Evolutionary conservation across 257 asterid species (phyloP).

Genomic region (Capsicum pubescens): DNA sequence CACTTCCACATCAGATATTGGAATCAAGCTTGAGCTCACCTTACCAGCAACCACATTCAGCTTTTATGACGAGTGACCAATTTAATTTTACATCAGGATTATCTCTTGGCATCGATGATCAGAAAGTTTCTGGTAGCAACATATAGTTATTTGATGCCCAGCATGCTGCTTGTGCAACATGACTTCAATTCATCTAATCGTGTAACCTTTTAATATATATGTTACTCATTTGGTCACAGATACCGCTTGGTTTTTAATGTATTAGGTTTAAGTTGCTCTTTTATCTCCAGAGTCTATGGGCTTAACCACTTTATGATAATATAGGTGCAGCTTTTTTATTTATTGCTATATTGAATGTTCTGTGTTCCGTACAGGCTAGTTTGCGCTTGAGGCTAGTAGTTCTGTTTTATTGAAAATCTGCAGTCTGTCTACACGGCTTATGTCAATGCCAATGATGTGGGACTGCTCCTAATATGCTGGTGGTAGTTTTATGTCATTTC

Average conservation of each 20-base stretch:
- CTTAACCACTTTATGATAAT: background rate
- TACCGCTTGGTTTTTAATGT: background rate
- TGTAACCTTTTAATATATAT: constrained; percentile 5
- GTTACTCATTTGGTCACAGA: constrained; percentile 8
- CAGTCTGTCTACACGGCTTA: background rate
- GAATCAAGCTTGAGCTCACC: constrained; percentile 59
- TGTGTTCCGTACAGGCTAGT: background rate
- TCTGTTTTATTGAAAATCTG: too few species aligned
- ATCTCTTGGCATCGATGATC: constrained; percentile 39
- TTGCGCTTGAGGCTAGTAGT: background rate
- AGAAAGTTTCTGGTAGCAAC: constrained; percentile 43
- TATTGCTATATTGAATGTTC: background rate
- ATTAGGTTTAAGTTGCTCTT: background rate
- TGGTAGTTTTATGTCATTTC: background rate
- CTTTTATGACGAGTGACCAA: constrained; percentile 54
- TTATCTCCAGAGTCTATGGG: background rate
- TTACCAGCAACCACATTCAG: constrained; percentile 56
- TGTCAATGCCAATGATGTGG: background rate
- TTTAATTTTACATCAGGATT: constrained; percentile 46
- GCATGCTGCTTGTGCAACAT: constrained; percentile 29
- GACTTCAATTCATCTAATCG: constrained; percentile 3
- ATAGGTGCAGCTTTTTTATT: background rate
- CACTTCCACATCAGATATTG: constrained; percentile 57
- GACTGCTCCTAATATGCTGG: background rate
- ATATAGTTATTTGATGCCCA: constrained; percentile 33